Percentiles rank a stretch among this genome's conserved stretches.
phyloP scores from a whole-genome alignment of 352 stramenopile genomes.

The Phytophthora pisi region DNA sequence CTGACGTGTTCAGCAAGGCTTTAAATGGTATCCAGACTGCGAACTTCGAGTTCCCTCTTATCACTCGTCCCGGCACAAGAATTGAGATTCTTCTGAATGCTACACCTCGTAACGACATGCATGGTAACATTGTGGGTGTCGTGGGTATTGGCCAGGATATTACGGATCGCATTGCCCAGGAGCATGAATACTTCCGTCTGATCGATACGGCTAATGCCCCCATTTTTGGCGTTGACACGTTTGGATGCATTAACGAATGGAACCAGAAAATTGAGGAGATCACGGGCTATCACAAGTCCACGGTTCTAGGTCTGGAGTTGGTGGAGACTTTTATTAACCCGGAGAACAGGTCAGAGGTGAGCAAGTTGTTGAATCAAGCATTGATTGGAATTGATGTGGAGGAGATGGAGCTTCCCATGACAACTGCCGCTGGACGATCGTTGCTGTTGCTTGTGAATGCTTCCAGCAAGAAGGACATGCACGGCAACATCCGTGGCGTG shows the following conservation, averaged over 20 bases:
- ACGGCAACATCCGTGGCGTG: slow-evolving; percentile 88
- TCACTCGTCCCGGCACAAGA: slow-evolving; percentile 69
- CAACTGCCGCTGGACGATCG: slow-evolving; percentile 43
- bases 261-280: slow-evolving; percentile 82
- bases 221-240: slow-evolving; percentile 78
- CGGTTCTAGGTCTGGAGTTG: slow-evolving; percentile 58
- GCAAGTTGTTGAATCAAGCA: slow-evolving; percentile 64
- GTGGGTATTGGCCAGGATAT: slow-evolving; percentile 89
- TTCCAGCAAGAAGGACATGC: slow-evolving; percentile 82
- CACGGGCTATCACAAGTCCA: slow-evolving; percentile 69
- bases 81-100: slow-evolving; percentile 85
- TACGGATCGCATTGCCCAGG: slow-evolving; percentile 75
- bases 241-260: slow-evolving; percentile 80
- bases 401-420: slow-evolving; percentile 79
- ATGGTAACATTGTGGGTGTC: slow-evolving; percentile 85
- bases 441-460: slow-evolving; percentile 69
- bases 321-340: slow-evolving; percentile 68
- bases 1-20: slow-evolving; percentile 74
- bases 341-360: slow-evolving; percentile 57
- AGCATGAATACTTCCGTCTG: slow-evolving; percentile 79
- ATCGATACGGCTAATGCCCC: slow-evolving; percentile 80
- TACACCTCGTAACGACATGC: slow-evolving; percentile 67
- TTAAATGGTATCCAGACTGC: slow-evolving; percentile 73
- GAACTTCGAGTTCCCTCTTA: slow-evolving; percentile 90
- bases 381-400: slow-evolving; percentile 72